Base-by-base conservation (phyloP, 1,284 basidiomycete species). In the Takashimella tepidaria region DNA sequence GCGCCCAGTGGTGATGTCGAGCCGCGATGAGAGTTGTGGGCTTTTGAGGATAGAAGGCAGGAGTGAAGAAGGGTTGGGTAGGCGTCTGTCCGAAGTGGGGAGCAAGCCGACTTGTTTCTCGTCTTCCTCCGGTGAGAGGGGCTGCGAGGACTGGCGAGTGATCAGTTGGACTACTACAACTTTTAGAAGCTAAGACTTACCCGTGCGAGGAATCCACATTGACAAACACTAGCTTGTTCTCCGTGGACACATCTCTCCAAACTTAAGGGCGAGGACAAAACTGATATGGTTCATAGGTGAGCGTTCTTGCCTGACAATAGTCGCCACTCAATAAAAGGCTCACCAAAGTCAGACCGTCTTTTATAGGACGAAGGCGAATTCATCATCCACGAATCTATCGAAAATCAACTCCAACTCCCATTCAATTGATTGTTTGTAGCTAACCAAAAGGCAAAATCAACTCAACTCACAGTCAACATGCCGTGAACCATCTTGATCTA, bases 1-100 rank as follows among this genome's bases (percentile, higher is more conserved):
- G 44, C 56, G 49, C 16, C 56, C n/a, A n/a, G 53, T 11, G 31
- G 23, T 20, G 42, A 43, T 43, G 21, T 21, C 21, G 42, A 43
- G n/a, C 10, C 42, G 42, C 5, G 42, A 19, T 20, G 42, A 43
- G n/a, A 43, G n/a, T n/a, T n/a, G n/a, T n/a, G n/a, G n/a, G n/a
- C n/a, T n/a, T n/a, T n/a, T n/a, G n/a, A n/a, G n/a, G n/a, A n/a
- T n/a, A n/a, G n/a, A n/a, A n/a, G n/a, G n/a, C n/a, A n/a, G n/a
- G n/a, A n/a, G n/a, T n/a, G n/a, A n/a, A n/a, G n/a, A n/a, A n/a
- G n/a, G n/a, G n/a, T n/a, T n/a, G n/a, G n/a, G n/a, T n/a, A n/a
- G n/a, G n/a, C n/a, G n/a, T n/a, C n/a, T n/a, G n/a, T n/a, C n/a
- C n/a, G n/a, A n/a, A n/a, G n/a, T n/a, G n/a, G n/a, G n/a, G n/a